Conservation (phyloP, 148 eudicot species). For the Polygonum maritimum region DNA sequence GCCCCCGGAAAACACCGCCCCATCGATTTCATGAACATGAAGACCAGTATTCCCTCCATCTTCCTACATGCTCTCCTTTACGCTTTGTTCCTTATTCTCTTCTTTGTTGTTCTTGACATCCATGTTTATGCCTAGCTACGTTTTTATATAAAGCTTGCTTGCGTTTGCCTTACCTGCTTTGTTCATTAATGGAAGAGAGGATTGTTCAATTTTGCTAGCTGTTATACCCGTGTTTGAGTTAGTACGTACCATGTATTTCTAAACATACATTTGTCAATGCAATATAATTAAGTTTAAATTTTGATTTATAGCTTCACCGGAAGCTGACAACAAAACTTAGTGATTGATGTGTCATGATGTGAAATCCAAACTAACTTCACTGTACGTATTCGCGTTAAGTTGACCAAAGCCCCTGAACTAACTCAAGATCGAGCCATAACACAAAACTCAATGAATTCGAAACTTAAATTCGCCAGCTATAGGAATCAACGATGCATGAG, state of each 20-base stretch:
- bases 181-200: background rate
- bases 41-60: conserved; percentile 52
- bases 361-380: background rate
- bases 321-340: background rate
- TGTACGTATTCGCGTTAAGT: background rate
- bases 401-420: background rate
- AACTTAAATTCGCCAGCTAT: background rate
- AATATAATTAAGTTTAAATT: background rate
- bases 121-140: conserved; percentile 41
- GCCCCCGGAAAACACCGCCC: conserved; percentile 55
- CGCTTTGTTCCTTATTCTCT: conserved; percentile 67
- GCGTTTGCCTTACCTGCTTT: no score
- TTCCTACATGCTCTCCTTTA: conserved; percentile 50
- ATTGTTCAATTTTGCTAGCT: background rate
- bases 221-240: no score
- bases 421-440: background rate
- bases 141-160: no score
- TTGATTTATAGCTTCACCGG: background rate
- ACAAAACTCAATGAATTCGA: background rate
- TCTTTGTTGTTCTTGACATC: conserved; percentile 56
- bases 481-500: no score
- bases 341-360: background rate
- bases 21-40: conserved; percentile 73
- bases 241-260: no score
- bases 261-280: background rate